Conservation (phyloP, 495 filamentous ascomycete genomes). For the Hypoxylon lenormandii region DNA sequence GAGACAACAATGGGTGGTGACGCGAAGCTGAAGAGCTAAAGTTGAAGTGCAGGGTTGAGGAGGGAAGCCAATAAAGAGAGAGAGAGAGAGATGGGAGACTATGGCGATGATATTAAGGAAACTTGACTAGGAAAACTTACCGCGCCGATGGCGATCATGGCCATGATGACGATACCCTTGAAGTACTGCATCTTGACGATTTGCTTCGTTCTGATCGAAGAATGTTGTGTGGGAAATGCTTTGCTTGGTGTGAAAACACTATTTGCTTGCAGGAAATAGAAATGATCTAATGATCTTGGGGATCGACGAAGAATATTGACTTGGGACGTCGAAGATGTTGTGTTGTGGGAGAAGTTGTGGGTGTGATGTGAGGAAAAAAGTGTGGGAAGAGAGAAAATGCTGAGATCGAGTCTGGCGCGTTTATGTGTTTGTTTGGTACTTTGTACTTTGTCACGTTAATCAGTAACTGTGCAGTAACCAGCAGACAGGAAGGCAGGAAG, state of each 20-base stretch:
- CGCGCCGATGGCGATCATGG: constrained; percentile 55
- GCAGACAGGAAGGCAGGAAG: constrained; percentile 17
- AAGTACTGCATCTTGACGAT: constrained; percentile 54
- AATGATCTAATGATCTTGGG: constrained; percentile 27
- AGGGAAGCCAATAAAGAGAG: background rate
- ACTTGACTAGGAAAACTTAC: constrained; percentile 56
- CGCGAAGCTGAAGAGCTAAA: background rate
- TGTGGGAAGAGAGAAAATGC: constrained; percentile 10
- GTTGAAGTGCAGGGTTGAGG: background rate
- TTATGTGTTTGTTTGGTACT: constrained; percentile 11
- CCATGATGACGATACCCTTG: constrained; percentile 47
- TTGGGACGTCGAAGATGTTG: constrained; percentile 11
- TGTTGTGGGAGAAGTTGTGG: constrained; percentile 2
- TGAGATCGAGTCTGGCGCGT: constrained; percentile 17
- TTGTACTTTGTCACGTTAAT: background rate
- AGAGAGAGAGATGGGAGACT: background rate
- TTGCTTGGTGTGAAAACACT: constrained; percentile 1
- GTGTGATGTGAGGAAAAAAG: constrained; percentile 8
- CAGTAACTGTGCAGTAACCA: no score
- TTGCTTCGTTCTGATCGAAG: constrained; percentile 15
- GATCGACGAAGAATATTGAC: constrained; percentile 39
- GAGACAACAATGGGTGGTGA: no score
- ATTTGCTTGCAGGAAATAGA: constrained; percentile 5
- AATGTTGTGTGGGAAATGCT: constrained; percentile 25
- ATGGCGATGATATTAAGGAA: background rate